Evolutionary conservation across 1,284 basidiomycete species (phyloP).

Genomic region (Rhodotorula mucilaginosa): DNA sequence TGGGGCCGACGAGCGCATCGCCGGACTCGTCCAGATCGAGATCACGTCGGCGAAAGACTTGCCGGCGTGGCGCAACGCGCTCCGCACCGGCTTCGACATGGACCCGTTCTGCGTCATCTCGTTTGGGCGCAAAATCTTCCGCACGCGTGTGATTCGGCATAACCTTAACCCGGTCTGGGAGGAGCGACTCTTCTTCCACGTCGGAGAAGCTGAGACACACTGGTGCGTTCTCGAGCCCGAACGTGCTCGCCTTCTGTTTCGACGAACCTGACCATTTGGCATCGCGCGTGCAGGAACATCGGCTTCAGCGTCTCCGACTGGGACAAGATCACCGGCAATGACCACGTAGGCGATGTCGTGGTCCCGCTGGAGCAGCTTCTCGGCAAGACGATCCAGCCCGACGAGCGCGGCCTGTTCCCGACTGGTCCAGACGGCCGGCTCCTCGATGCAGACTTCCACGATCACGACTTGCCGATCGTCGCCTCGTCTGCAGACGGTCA

Average conservation of each 20-base stretch:
- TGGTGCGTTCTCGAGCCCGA: conserved; percentile 9
- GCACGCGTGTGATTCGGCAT: conserved; percentile 47
- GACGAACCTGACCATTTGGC: neutral
- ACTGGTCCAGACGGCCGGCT: conserved; percentile 56
- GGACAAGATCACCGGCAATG: conserved; percentile 84
- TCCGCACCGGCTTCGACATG: conserved; percentile 65
- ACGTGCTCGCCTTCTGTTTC: no score
- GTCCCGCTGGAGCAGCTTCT: conserved; percentile 71
- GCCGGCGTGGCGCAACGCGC: conserved; percentile 74
- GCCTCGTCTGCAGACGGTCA: conserved; percentile 27
- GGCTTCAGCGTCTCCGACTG: conserved; percentile 84
- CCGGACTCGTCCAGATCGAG: conserved; percentile 88
- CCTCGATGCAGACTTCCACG: conserved; percentile 56
- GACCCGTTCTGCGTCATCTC: conserved; percentile 91
- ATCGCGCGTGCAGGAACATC: conserved; percentile 48
- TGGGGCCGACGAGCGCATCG: conserved; percentile 62
- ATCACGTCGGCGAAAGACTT: conserved; percentile 73
- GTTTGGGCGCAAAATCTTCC: conserved; percentile 95
- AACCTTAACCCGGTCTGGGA: conserved; percentile 85
- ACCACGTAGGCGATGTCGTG: conserved; percentile 73
- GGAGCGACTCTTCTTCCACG: conserved; percentile 93
- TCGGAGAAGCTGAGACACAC: conserved; percentile 75
- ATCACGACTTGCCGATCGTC: conserved; percentile 31
- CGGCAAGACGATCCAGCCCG: conserved; percentile 67
- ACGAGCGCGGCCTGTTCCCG: conserved; percentile 68